Base-by-base conservation (phyloP, 495 filamentous ascomycete species). In the Aspergillus leporis region DNA sequence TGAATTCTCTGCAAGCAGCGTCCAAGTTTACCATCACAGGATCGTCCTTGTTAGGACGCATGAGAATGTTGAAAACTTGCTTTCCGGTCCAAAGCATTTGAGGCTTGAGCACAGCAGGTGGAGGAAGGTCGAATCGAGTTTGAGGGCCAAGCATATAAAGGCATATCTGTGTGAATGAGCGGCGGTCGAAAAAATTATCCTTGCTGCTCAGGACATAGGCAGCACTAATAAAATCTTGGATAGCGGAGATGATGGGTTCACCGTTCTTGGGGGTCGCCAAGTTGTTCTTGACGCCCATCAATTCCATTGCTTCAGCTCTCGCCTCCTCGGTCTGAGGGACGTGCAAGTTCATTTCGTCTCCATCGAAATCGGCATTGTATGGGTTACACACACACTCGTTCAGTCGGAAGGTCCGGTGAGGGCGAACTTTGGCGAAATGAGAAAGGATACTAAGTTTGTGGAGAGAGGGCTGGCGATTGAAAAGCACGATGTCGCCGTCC, bases 311-410 rank as follows among this genome's bases (percentile, higher is more conserved):
- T 69, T 98, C 94, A 8, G 93, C 88, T 51, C 95, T 85, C 13
- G 94, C 94, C 75, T 98, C 94, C 76, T 98, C 94, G 2, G 95
- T 98, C 70, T 98, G 94, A 16, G 94, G 94, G 5, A 98, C 92
- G 73, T 98, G 94, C 60, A 98, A 73, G 66, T 98, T 98, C 94
- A 98, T 98, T 73, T 98, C 94, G 61, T 98, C 94, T 63, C 94
- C 94, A 65, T 98, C 94, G 68, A 98, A 98, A 86, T 98, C 94
- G 46, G 94, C 94, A 74, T 98, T 98, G 82, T 98, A 98, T 9
- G 94, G 94, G 45, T 91, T 93, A 70, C 94, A 98, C 7, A 95
- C 94, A 83, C 94, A 98, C 69, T 98, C 94, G 68, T 98, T 98
- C 52, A 98, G 81, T 47, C 94, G 88, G 74, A 98, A 98, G 0